These are phyloP conservation scores for Mycosphaerella sp. DNA, from an alignment of 2,329 filamentous ascomycete species.

Conservation along the genomic window DNA sequence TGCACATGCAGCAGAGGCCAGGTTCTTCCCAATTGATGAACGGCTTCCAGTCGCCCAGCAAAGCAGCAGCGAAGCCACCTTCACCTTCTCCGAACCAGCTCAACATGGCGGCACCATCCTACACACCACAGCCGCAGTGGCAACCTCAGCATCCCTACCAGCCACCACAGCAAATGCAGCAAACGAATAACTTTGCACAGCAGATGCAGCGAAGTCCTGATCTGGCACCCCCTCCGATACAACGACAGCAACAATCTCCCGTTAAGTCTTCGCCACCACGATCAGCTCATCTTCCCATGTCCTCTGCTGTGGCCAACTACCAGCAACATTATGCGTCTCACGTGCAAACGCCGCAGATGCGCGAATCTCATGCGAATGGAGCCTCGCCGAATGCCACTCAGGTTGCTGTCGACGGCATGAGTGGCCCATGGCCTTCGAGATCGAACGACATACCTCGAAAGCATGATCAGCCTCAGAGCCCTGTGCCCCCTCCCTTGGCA, in stretches of 20 bases:
- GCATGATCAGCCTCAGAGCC: constrained; percentile 26
- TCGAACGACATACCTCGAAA: constrained; percentile 30
- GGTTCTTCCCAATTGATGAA: constrained; percentile 28
- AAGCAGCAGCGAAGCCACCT: constrained; percentile 18
- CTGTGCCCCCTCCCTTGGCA: constrained; percentile 11
- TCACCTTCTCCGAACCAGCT: constrained; percentile 3
- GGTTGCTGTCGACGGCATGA: constrained; percentile 32
- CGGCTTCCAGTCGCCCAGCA: constrained; percentile 28
- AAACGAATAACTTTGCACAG: neutral
- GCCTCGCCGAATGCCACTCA: constrained; percentile 16
- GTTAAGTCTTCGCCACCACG: constrained; percentile 1
- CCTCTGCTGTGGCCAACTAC: constrained; percentile 14
- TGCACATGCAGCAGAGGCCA: constrained; percentile 13
- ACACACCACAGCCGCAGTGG: neutral
- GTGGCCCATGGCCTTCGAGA: constrained; percentile 30
- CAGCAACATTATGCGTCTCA: neutral
- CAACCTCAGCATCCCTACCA: constrained; percentile 4
- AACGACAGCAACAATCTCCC: neutral
- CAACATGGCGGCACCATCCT: neutral
- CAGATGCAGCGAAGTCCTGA: constrained; percentile 4
- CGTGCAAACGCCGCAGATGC: constrained; percentile 18
- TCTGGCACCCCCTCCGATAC: neutral
- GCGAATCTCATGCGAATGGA: constrained; percentile 8
- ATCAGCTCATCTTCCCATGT: constrained; percentile 12
- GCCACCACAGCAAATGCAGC: neutral